Evolutionary conservation across 2,329 filamentous ascomycete genomes (phyloP), one percentile per base, ranked within the genome.

Genomic region (Sarocladium brachiariae): DNA sequence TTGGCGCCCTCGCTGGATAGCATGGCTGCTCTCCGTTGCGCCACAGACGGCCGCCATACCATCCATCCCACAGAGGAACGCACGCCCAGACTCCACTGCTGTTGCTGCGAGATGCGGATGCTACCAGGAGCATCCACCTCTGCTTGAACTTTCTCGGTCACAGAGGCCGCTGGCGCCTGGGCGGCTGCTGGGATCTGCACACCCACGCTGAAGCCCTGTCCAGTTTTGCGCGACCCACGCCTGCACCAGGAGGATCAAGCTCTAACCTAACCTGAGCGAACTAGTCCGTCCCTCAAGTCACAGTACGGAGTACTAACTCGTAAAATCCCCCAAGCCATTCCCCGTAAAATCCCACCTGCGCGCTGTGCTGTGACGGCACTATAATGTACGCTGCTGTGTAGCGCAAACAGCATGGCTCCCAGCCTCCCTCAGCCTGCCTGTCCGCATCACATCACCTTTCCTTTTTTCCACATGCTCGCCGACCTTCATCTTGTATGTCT

Each of bases 111-210:
- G 16, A 39, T 23, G 25, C 21, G 21, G 23, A 23, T 25, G 39
- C 7, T 43, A 23, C 23, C 39, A 43, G 39, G 39, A 23, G 13
- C 25, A 6, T 33, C 43, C n/a, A 13, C n/a, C 25, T 47, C 14
- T 5, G 43, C 43, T 33, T 47, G 43, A 47, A 47, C 27, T 47
- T 25, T 47, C 43, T 47, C 43, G 43, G 24, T 23, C 43, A 18
- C 16, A 19, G 43, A 31, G 43, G 23, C 43, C 43, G 43, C 27
- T 19, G n/a, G 27, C 43, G 27, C 27, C 25, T 47, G 43, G 25
- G 43, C 33, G 43, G 43, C 43, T 47, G 27, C 43, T 33, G 16
- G 43, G 43, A 47, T 47, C 43, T 47, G 43, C 43, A 47, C 43
- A 47, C 43, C 43, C 43, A 47, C 43, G 43, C 39, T 43, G 14